Evolutionary conservation across 768 basidiomycete species (phyloP), one percentile per base, ranked within the genome.

Genomic region (Lactarius sanguifluus): DNA sequence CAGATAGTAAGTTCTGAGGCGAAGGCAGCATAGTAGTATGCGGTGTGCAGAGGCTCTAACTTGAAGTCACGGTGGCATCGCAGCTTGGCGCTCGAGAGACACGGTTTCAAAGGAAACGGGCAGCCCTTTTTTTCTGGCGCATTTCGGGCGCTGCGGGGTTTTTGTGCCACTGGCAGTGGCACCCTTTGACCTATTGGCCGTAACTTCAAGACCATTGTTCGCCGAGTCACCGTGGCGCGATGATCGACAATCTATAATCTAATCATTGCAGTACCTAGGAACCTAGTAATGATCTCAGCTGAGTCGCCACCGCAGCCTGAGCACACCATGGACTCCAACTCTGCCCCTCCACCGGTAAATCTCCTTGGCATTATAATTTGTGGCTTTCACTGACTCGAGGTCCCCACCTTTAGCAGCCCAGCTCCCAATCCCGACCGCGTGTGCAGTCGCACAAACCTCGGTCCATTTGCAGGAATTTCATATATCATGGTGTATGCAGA

Each of bases 401-500:
- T 25, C 10, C 8, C 45, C 45, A 23, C 10, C 45, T 1, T 23
- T 6, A 56, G 62, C 25, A 20, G 7, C 54, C 59, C 4, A 32
- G 28, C 18, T 38, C 57, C 12, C 7, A n/a, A 3, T 12, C 52
- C 6, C 1, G 0, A 25, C 32, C 25, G 5, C 52, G 25, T 6
- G 8, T 15, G 23, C 50, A 12, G 2, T 15, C 50, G 12, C 23
- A 52, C 23, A 52, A 34, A 34, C 23, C 66, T 40, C 32, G 57
- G 16, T 2, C 36, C 5, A 67, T 67, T 34, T 67, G 66, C 32
- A 67, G 66, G 25, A 23, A 41, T 32, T 67, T 59, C 62, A 7
- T 64, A 18, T 67, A 36, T 59, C 0, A 25, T 13, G 66, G 66
- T 47, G 1, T 30, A 18, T 67, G 66, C 54, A 13, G 16, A 13